Percentiles rank a stretch among this genome's conserved stretches.
Evolutionary conservation across 176 grass and related monocot genomes (phyloP).

Genomic region (Cenchrus fungigraminus): DNA sequence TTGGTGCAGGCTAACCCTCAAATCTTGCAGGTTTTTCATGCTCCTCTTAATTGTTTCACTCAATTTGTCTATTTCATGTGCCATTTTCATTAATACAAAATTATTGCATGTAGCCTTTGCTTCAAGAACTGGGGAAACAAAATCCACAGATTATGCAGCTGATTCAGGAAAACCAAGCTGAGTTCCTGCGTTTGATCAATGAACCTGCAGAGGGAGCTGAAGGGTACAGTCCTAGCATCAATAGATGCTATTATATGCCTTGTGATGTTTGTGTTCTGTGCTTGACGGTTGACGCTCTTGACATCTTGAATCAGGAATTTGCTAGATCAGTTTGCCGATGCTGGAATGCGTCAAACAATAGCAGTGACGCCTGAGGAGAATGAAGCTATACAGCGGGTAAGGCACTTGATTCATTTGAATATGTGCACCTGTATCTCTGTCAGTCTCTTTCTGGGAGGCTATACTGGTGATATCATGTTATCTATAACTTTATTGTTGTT

Average conservation of each 20-base stretch:
- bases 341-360: constrained; percentile 48
- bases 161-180: constrained; percentile 87
- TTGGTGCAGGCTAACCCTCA: constrained; percentile 85
- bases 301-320: neutral
- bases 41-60: neutral
- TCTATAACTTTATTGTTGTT: neutral
- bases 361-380: constrained; percentile 77
- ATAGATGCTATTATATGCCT: neutral
- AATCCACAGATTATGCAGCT: constrained; percentile 82
- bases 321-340: constrained; percentile 64
- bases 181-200: constrained; percentile 82
- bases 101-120: constrained; percentile 60
- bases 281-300: neutral
- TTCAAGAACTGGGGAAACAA: constrained; percentile 93
- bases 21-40: constrained; percentile 69
- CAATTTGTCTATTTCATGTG: neutral
- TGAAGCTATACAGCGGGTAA: constrained; percentile 84
- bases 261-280: neutral
- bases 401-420: neutral
- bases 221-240: constrained; percentile 38
- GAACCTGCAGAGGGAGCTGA: constrained; percentile 74
- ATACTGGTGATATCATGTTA: neutral
- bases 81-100: neutral
- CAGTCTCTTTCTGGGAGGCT: neutral
- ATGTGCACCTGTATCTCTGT: neutral